These are phyloP conservation scores for Pseudocercospora eumusae DNA, from an alignment of 2,329 filamentous ascomycete genomes.

Conservation along the genomic window DNA sequence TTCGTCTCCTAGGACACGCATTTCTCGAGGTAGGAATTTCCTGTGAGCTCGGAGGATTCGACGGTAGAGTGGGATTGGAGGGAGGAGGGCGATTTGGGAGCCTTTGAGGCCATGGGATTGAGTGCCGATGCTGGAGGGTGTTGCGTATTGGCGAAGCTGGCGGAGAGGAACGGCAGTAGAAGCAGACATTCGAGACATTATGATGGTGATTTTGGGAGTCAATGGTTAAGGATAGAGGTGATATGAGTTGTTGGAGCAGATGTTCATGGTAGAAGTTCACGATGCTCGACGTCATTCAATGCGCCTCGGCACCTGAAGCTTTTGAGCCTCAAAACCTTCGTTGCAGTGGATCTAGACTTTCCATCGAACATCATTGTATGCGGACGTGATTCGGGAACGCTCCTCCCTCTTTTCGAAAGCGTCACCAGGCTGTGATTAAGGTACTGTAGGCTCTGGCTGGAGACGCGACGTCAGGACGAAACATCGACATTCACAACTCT, in stretches of 20 bases:
- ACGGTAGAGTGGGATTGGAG: slow-evolving; percentile 86
- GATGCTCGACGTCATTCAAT: slow-evolving; percentile 19
- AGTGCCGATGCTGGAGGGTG: slow-evolving; percentile 37
- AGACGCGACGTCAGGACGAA: not conserved
- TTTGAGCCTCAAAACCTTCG: slow-evolving; percentile 2
- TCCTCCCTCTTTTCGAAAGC: not conserved
- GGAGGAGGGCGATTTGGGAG: slow-evolving; percentile 68
- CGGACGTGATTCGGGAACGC: not conserved
- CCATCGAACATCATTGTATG: not conserved
- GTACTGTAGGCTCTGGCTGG: not conserved
- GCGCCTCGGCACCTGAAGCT: slow-evolving; percentile 15
- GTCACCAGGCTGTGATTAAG: not conserved
- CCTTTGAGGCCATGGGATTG: slow-evolving; percentile 40
- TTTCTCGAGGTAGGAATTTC: slow-evolving; percentile 69
- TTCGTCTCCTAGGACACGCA: slow-evolving; percentile 82
- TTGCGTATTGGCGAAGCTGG: slow-evolving; percentile 36
- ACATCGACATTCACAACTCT: not conserved
- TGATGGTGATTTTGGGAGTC: slow-evolving; percentile 9
- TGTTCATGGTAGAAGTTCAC: slow-evolving; percentile 10
- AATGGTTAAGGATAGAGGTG: not conserved
- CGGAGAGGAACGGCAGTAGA: no score
- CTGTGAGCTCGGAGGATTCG: slow-evolving; percentile 84
- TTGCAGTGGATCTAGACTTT: not conserved
- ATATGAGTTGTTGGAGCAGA: not conserved
- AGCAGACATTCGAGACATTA: slow-evolving; percentile 22